phyloP scores from a whole-genome alignment of 75 land plant genomes.

The Sequoia sempervirens region DNA sequence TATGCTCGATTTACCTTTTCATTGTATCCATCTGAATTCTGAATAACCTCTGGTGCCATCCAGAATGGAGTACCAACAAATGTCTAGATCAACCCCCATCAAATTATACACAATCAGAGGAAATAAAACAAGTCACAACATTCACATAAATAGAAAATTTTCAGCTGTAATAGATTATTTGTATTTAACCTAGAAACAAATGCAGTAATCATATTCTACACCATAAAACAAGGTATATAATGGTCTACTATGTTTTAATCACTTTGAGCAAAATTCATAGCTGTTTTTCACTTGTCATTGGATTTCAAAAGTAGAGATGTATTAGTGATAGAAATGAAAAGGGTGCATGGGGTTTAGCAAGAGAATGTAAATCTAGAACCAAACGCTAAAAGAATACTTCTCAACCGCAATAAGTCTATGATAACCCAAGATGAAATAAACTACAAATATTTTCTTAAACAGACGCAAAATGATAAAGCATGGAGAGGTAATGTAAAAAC shows the following conservation, averaged over 20 bases:
- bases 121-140: neutral
- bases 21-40: constrained; percentile 97
- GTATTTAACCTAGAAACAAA: neutral
- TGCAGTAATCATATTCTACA: neutral
- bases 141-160: neutral
- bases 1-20: constrained; percentile 65
- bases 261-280: neutral
- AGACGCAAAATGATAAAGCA: neutral
- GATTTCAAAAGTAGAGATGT: neutral
- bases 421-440: neutral
- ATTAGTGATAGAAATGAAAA: neutral
- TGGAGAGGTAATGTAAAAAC: neutral
- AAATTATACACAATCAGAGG: neutral
- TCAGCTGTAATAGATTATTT: neutral
- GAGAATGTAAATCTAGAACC: neutral
- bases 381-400: neutral
- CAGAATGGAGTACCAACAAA: constrained; percentile 99
- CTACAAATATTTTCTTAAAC: neutral
- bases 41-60: constrained; percentile 99
- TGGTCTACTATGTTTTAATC: neutral
- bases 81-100: constrained; percentile 48
- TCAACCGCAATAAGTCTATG: neutral
- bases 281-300: neutral
- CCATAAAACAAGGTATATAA: neutral
- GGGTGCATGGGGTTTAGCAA: neutral